Percentiles rank a stretch among this genome's conserved stretches.
phyloP scores from a whole-genome alignment of 1,139 yeast species.

The Hansenula lynferdii region DNA sequence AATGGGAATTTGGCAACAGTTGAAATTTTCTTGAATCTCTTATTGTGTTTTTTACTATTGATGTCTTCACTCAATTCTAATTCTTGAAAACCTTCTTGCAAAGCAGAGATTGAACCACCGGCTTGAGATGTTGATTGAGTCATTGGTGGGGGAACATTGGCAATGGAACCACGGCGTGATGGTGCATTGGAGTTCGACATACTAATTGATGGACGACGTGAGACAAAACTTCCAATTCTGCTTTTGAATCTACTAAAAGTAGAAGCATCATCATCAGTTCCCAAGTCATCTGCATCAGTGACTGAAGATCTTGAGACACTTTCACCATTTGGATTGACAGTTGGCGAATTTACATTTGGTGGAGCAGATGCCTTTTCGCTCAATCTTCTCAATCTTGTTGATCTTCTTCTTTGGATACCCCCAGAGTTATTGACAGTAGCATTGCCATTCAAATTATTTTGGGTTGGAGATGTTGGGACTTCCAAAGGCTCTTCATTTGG shows the following conservation, averaged over 20 bases:
- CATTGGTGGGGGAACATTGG: not conserved
- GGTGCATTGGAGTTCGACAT: not conserved
- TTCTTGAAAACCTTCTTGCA: not conserved
- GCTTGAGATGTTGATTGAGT: not conserved
- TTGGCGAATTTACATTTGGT: constrained; percentile 1
- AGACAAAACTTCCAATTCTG: constrained; percentile 19
- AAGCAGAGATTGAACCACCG: not conserved
- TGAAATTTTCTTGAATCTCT: constrained; percentile 38
- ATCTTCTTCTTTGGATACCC: not conserved
- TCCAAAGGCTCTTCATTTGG: constrained; percentile 1
- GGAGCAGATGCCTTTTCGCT: not conserved
- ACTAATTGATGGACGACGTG: constrained; percentile 19
- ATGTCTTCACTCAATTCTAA: not conserved
- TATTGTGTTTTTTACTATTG: constrained; percentile 4
- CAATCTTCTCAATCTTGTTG: constrained; percentile 3
- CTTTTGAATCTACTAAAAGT: constrained; percentile 16
- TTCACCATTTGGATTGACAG: constrained; percentile 7
- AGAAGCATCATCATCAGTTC: constrained; percentile 11
- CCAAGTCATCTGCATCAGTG: constrained; percentile 4
- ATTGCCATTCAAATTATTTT: not conserved
- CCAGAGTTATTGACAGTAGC: not conserved
- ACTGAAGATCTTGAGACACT: constrained; percentile 14
- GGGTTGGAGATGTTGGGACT: not conserved
- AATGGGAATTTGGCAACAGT: constrained; percentile 57
- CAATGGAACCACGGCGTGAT: constrained; percentile 15